Evolutionary conservation across 139 green algal genomes (phyloP), one percentile per base, ranked within the genome.

Genomic region (Dunaliella primolecta): DNA sequence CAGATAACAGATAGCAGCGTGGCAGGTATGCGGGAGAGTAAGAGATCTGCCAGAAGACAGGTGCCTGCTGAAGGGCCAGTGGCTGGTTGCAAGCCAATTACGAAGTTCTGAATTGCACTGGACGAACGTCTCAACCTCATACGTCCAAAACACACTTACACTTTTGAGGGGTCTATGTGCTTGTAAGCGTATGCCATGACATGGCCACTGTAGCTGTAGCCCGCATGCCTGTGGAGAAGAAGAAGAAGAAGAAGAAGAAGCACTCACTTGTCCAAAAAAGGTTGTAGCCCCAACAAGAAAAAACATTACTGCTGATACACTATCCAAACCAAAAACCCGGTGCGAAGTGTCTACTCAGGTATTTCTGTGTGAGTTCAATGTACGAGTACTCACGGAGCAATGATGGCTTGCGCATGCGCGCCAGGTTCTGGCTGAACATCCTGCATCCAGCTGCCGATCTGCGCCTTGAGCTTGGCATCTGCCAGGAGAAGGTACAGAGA

Each of bases 161-260:
- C 91, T 80, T 87, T 83, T 27, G 71, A 75, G 23, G 93, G 85
- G 35, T 96, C 84, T 1, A 98, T 94, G 77, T 94, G 82, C 20
- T 86, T 90, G 89, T 97, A 98, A 0, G 94, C 93, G 64, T 96
- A 87, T 0, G 95, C 95, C 89, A 96, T 95, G 11, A 97, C 92
- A 70, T 97, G 92, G 0, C 95, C 95, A 71, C 93, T 97, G 82
- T 97, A 98, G 3, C 86, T 80, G 83, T 97, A 97, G 2, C 95
- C 95, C 20, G 95, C 95, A 86, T 98, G 95, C 15, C 87, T 92
- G 82, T 30, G 77, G 36, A 82, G 27, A n/a, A n/a, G n/a, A n/a
- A n/a, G n/a, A n/a, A n/a, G n/a, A n/a, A n/a, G n/a, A n/a, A n/a
- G n/a, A n/a, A n/a, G n/a, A n/a, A n/a, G n/a, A n/a, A n/a, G n/a